Percentiles rank a stretch among this genome's conserved stretches.
Evolutionary conservation across 2,329 filamentous ascomycete species (phyloP).

Genomic region (Leptographium lundbergii): DNA sequence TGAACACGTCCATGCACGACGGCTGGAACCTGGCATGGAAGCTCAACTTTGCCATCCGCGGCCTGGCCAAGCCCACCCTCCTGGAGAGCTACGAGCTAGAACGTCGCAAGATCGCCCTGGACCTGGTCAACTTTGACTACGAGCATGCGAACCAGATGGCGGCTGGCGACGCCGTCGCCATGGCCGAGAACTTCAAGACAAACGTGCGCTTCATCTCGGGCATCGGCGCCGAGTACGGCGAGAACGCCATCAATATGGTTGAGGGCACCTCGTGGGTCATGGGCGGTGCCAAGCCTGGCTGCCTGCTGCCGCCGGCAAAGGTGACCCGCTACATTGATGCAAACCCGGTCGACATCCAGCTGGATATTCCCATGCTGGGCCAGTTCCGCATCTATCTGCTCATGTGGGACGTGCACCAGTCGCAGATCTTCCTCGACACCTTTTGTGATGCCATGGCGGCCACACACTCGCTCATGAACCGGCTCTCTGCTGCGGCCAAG

Average conservation of each 20-base stretch:
- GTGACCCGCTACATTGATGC: constrained; percentile 65
- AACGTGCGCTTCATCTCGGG: constrained; percentile 59
- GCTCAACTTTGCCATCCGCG: constrained; percentile 40
- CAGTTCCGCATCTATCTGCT: constrained; percentile 69
- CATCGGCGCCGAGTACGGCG: constrained; percentile 45
- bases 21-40: constrained; percentile 53
- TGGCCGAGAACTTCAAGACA: constrained; percentile 51
- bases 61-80: constrained; percentile 39
- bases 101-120: constrained; percentile 46
- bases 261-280: constrained; percentile 23
- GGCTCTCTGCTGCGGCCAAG: constrained; percentile 44
- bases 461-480: constrained; percentile 41
- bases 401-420: constrained; percentile 44
- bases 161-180: constrained; percentile 42
- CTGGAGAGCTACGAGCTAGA: constrained; percentile 51
- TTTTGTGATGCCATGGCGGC: constrained; percentile 44
- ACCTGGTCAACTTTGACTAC: constrained; percentile 46
- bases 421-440: constrained; percentile 42
- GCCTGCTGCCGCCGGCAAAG: constrained; percentile 51
- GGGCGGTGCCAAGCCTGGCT: constrained; percentile 35
- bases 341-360: constrained; percentile 64
- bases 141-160: constrained; percentile 30
- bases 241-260: constrained; percentile 34
- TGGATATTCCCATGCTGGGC: constrained; percentile 64
- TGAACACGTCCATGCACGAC: constrained; percentile 49